Conservation (phyloP, 352 stramenopile species). For the Pythium myriotylum region DNA sequence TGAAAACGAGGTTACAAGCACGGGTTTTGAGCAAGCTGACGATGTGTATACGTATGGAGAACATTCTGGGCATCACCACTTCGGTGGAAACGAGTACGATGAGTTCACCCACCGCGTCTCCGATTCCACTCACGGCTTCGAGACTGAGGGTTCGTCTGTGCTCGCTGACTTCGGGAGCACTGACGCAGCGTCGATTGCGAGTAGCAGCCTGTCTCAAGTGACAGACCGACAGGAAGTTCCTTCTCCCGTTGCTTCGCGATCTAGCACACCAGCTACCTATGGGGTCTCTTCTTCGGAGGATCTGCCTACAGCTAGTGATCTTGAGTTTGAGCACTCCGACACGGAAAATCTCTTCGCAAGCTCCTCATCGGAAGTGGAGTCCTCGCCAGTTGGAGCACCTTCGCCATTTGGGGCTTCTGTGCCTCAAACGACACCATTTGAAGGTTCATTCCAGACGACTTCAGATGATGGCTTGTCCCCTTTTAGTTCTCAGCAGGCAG, state of each 20-base stretch:
- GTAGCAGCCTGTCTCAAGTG: not conserved
- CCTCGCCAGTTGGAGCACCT: conserved; percentile 1
- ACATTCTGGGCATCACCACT: conserved; percentile 12
- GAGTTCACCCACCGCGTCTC: conserved; percentile 2
- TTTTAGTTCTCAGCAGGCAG: not conserved
- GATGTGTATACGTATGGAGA: conserved; percentile 24
- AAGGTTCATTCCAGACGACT: not conserved
- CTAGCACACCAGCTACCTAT: conserved; percentile 22
- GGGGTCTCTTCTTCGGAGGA: conserved; percentile 23
- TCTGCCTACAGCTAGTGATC: conserved; percentile 27
- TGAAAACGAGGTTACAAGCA: conserved; percentile 26
- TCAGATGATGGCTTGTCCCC: not conserved
- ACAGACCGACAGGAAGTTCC: conserved; percentile 3
- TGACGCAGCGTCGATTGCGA: conserved; percentile 8
- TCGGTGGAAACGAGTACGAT: conserved; percentile 18
- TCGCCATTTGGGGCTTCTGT: conserved; percentile 3
- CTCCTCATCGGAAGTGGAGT: conserved; percentile 3
- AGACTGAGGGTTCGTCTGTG: conserved; percentile 1
- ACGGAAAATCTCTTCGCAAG: conserved; percentile 24
- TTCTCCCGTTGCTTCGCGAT: conserved; percentile 15
- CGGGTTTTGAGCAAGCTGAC: conserved; percentile 24
- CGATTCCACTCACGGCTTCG: not conserved
- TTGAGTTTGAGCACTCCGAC: conserved; percentile 29
- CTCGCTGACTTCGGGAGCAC: conserved; percentile 15
- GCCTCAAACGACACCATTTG: conserved; percentile 10